Conservation (phyloP, 768 basidiomycete species). For the Leccinum ochraceum region DNA sequence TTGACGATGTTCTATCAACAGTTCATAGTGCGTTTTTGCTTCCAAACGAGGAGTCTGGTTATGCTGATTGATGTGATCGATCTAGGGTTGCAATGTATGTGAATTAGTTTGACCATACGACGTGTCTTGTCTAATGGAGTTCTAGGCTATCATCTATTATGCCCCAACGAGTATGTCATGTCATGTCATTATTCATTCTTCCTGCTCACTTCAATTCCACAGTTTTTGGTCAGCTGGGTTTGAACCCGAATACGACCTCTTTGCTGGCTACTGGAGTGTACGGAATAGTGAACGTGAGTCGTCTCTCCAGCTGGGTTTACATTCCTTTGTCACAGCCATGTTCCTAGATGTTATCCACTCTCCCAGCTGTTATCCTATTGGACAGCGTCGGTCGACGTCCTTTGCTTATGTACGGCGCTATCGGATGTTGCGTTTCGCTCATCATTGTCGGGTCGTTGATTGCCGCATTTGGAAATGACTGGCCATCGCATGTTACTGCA, state of each 20-base stretch:
- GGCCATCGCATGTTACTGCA: slow-evolving; percentile 30
- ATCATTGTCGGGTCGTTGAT: slow-evolving; percentile 31
- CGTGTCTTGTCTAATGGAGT: slow-evolving; percentile 6
- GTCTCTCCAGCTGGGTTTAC: neutral
- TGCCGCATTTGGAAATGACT: slow-evolving; percentile 30
- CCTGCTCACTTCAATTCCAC: slow-evolving; percentile 21
- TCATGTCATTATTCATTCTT: neutral
- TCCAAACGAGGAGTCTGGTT: neutral
- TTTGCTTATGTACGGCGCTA: slow-evolving; percentile 40
- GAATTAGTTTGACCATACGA: neutral
- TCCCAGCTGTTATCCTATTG: slow-evolving; percentile 38
- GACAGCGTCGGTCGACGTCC: slow-evolving; percentile 43
- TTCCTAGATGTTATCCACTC: slow-evolving; percentile 34
- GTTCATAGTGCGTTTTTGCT: slow-evolving; percentile 28
- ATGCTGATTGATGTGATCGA: neutral
- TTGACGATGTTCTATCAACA: slow-evolving; percentile 37
- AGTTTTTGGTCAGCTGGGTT: slow-evolving; percentile 44
- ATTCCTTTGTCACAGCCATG: neutral
- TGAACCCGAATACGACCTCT: slow-evolving; percentile 41
- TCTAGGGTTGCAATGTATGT: slow-evolving; percentile 32
- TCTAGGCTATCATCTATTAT: slow-evolving; percentile 33
- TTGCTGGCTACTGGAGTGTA: slow-evolving; percentile 44
- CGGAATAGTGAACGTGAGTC: slow-evolving; percentile 35
- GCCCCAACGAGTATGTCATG: slow-evolving; percentile 21
- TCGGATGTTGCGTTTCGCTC: slow-evolving; percentile 33